phyloP scores from a whole-genome alignment of 192 early-diverging fungal species.

The Mortierella hygrophila region DNA sequence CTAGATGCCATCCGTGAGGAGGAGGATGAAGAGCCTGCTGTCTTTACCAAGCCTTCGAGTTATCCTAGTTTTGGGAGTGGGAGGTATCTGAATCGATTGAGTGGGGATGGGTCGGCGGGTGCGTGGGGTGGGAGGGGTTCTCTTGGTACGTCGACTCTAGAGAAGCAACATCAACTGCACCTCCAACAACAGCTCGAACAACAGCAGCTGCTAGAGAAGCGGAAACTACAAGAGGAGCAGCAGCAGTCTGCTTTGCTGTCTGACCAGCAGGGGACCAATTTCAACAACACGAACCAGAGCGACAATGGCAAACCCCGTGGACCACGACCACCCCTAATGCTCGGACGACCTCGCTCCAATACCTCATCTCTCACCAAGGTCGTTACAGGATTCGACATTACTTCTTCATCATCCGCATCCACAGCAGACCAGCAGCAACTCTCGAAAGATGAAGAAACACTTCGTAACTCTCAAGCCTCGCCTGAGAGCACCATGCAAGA shows the following conservation, averaged over 20 bases:
- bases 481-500: constrained; percentile 54
- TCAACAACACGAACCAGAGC: constrained; percentile 33
- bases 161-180: constrained; percentile 14
- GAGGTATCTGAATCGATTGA: constrained; percentile 23
- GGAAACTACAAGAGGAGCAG: constrained; percentile 6
- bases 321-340: constrained; percentile 40
- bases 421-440: background rate
- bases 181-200: constrained; percentile 18
- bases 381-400: constrained; percentile 37
- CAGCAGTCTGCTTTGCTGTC: background rate
- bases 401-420: background rate
- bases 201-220: constrained; percentile 18
- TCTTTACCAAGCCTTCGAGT: constrained; percentile 49
- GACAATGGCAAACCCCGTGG: constrained; percentile 47
- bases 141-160: constrained; percentile 2
- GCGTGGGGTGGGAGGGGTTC: constrained; percentile 21
- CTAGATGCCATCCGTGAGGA: constrained; percentile 54
- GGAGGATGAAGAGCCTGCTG: constrained; percentile 47
- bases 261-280: constrained; percentile 34
- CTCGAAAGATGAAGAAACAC: background rate
- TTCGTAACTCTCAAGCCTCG: constrained; percentile 28
- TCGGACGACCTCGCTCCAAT: constrained; percentile 46
- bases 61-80: constrained; percentile 42
- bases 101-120: constrained; percentile 13
- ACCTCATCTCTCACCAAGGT: constrained; percentile 26